Evolutionary conservation across 2,329 filamentous ascomycete genomes (phyloP).

Genomic region (Penicillium sp.): DNA sequence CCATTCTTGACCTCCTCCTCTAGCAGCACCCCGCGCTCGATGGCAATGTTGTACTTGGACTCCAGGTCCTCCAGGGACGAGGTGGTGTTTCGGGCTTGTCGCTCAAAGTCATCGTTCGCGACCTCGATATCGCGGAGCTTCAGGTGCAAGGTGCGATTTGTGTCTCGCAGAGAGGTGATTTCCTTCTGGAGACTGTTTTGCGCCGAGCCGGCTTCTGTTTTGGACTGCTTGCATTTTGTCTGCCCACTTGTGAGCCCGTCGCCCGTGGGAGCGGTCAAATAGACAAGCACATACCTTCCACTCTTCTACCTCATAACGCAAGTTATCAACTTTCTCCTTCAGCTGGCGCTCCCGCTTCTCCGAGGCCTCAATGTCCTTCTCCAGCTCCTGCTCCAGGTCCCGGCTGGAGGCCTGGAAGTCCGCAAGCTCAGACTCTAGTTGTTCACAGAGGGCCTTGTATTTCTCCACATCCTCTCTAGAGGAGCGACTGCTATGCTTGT

Average conservation of each 20-base stretch:
- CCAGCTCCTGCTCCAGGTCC: slow-evolving; percentile 87
- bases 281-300: slow-evolving; percentile 68
- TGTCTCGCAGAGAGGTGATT: slow-evolving; percentile 81
- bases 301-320: slow-evolving; percentile 88
- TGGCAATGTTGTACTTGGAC: slow-evolving; percentile 90
- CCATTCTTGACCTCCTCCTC: slow-evolving; percentile 90
- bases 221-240: slow-evolving; percentile 95
- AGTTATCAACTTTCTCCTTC: slow-evolving; percentile 76
- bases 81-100: slow-evolving; percentile 89
- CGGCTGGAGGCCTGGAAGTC: slow-evolving; percentile 93
- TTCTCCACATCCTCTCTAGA: slow-evolving; percentile 74
- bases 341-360: slow-evolving; percentile 85
- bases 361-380: slow-evolving; percentile 91
- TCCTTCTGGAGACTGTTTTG: slow-evolving; percentile 90
- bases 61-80: slow-evolving; percentile 95
- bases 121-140: slow-evolving; percentile 92
- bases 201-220: slow-evolving; percentile 74
- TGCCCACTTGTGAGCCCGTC: slow-evolving; percentile 35
- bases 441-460: slow-evolving; percentile 95
- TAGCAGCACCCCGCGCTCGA: slow-evolving; percentile 85
- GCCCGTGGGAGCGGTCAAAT: neutral
- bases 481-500: slow-evolving; percentile 36
- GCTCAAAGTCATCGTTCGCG: slow-evolving; percentile 95
- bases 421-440: slow-evolving; percentile 80
- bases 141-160: slow-evolving; percentile 73